Conservation (phyloP, 2,329 filamentous ascomycete genomes). For the Trichoderma lentiforme region DNA sequence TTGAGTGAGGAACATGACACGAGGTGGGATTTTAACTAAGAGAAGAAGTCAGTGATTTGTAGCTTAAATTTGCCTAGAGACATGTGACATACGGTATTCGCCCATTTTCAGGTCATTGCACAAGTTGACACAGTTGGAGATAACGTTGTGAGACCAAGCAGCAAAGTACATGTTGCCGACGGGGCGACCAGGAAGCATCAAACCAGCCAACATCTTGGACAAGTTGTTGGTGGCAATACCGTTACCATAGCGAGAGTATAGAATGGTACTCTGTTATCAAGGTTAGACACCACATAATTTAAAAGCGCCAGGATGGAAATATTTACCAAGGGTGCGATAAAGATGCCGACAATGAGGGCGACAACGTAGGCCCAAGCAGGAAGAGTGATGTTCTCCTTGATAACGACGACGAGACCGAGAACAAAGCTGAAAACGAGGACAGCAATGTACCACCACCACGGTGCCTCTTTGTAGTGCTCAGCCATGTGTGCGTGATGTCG, state of each 20-base stretch:
- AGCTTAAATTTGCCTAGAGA: too few species aligned
- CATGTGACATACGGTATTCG: slow-evolving; percentile 47
- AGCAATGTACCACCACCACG: slow-evolving; percentile 36
- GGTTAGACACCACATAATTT: slow-evolving; percentile 13
- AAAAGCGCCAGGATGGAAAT: neutral
- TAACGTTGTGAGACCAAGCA: slow-evolving; percentile 57
- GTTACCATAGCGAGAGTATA: slow-evolving; percentile 52
- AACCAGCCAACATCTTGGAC: slow-evolving; percentile 54
- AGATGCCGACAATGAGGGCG: slow-evolving; percentile 29
- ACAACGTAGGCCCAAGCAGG: slow-evolving; percentile 37
- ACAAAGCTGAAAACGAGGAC: slow-evolving; percentile 33
- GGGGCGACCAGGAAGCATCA: slow-evolving; percentile 48
- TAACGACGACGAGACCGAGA: slow-evolving; percentile 33
- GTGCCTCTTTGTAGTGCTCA: slow-evolving; percentile 48
- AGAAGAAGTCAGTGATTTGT: slow-evolving; percentile 22
- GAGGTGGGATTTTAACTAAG: slow-evolving; percentile 53
- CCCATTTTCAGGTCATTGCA: slow-evolving; percentile 56
- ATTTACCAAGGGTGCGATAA: slow-evolving; percentile 50
- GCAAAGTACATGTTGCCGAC: slow-evolving; percentile 58
- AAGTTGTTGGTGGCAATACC: slow-evolving; percentile 58
- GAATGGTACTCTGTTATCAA: slow-evolving; percentile 43
- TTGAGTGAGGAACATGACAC: slow-evolving; percentile 54
- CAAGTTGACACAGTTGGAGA: slow-evolving; percentile 47
- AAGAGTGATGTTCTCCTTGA: slow-evolving; percentile 36
- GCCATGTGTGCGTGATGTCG: slow-evolving; percentile 52